A percentile compares a stretch with the other conserved stretches of the same genome.
Conservation (phyloP, 345 rosid genomes). For the Linum lewisii region DNA sequence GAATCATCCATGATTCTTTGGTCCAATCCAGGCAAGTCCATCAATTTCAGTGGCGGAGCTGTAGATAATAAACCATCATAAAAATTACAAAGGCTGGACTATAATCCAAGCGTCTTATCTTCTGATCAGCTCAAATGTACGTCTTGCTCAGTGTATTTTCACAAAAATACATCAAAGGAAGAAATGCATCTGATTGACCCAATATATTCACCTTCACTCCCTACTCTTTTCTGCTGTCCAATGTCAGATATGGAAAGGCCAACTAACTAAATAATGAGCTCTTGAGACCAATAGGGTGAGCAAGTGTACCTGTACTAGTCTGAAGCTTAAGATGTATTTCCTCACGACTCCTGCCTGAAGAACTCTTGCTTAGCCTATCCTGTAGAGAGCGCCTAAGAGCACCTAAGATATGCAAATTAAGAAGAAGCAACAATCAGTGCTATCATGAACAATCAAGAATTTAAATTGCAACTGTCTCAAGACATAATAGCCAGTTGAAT, state of each 20-base stretch:
- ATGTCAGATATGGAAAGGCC: too few relatives aligned
- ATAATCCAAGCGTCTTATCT: too few relatives aligned
- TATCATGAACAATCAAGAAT: constrained; percentile 16
- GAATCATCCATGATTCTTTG: constrained; percentile 86
- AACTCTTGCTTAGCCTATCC: constrained; percentile 81
- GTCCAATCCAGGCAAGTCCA: constrained; percentile 96
- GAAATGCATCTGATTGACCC: neutral
- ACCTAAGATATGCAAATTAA: constrained; percentile 33
- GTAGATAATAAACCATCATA: constrained; percentile 14
- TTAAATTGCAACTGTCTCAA: constrained; percentile 1
- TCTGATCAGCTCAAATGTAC: too few relatives aligned
- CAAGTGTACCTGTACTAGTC: constrained; percentile 68
- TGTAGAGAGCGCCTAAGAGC: constrained; percentile 87
- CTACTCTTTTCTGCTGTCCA: neutral
- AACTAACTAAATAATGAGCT: too few relatives aligned
- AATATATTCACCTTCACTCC: neutral
- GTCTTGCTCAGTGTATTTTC: neutral
- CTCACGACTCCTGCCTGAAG: constrained; percentile 78
- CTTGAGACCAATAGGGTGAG: neutral
- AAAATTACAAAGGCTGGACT: neutral
- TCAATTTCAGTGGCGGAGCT: constrained; percentile 93
- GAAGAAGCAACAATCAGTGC: constrained; percentile 2
- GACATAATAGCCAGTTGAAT: neutral
- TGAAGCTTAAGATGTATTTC: constrained; percentile 82
- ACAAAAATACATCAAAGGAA: neutral